These are phyloP conservation scores for Hypoxylon trugodes DNA, from an alignment of 495 filamentous ascomycete genomes.

Conservation along the genomic window DNA sequence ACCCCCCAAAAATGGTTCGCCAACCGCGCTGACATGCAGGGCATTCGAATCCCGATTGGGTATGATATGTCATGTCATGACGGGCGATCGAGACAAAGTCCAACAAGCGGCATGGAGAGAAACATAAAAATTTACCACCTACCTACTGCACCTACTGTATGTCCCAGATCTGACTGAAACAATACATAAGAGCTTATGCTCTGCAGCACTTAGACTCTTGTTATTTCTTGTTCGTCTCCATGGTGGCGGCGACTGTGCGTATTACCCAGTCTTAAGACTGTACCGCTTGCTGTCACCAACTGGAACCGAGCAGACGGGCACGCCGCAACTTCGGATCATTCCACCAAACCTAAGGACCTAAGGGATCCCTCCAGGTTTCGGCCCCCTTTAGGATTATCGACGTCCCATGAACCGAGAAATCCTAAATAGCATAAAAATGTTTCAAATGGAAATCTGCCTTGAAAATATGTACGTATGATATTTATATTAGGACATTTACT, in stretches of 20 bases:
- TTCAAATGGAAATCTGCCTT: too few relatives aligned
- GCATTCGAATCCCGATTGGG: slow-evolving; percentile 37
- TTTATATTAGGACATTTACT: too few relatives aligned
- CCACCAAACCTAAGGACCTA: slow-evolving; percentile 13
- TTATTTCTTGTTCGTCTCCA: slow-evolving; percentile 34
- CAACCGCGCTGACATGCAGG: slow-evolving; percentile 41
- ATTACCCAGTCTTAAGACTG: slow-evolving; percentile 31
- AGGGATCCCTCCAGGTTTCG: slow-evolving; percentile 7
- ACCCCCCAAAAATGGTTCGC: slow-evolving; percentile 37
- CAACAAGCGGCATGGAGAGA: slow-evolving; percentile 13
- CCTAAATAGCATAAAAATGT: slow-evolving; percentile 8
- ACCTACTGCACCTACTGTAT: slow-evolving; percentile 13
- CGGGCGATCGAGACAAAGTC: slow-evolving; percentile 12
- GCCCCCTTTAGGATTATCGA: neutral
- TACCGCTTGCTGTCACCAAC: slow-evolving; percentile 24
- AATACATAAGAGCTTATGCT: slow-evolving; percentile 31
- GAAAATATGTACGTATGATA: too few relatives aligned
- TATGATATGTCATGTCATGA: slow-evolving; percentile 31
- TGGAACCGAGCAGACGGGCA: slow-evolving; percentile 36
- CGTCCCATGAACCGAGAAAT: neutral
- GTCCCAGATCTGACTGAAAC: slow-evolving; percentile 49
- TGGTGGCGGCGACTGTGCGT: slow-evolving; percentile 36
- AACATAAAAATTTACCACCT: slow-evolving; percentile 25
- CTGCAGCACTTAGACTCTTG: slow-evolving; percentile 35
- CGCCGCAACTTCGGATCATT: slow-evolving; percentile 36